Evolutionary conservation across 257 asterid genomes (phyloP).

Genomic region (Solanum chiquidenum): DNA sequence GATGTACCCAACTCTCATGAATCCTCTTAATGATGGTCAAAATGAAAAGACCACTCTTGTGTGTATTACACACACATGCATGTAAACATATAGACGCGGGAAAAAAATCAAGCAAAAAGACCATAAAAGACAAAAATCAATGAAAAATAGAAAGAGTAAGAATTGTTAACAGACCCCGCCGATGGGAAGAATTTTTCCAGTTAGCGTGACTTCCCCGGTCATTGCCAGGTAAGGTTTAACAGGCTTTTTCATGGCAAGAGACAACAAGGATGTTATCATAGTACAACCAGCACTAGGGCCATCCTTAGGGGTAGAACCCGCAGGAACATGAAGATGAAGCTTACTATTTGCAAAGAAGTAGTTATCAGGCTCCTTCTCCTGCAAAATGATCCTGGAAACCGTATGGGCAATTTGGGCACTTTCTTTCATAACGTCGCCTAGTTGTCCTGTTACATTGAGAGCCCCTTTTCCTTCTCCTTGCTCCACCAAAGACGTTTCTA

Average conservation of each 20-base stretch:
- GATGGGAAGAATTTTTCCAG: constrained; percentile 87
- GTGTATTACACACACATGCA: not conserved
- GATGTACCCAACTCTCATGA: not conserved
- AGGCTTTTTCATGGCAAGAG: constrained; percentile 74
- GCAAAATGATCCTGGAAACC: constrained; percentile 65
- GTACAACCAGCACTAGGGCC: constrained; percentile 99
- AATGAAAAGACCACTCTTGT: not conserved
- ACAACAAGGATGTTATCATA: constrained; percentile 85
- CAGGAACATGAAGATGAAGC: constrained; percentile 97
- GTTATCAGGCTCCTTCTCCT: constrained; percentile 65
- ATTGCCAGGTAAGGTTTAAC: constrained; percentile 88
- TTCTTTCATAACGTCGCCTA: constrained; percentile 98
- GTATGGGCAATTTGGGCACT: constrained; percentile 95
- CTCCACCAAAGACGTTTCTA: constrained; percentile 67
- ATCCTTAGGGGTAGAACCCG: constrained; percentile 96
- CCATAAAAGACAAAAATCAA: not conserved
- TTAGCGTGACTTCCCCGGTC: constrained; percentile 95
- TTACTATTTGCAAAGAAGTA: constrained; percentile 59
- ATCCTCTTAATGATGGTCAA: not conserved
- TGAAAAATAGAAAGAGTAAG: not conserved
- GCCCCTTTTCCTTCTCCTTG: constrained; percentile 92
- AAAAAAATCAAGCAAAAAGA: not conserved
- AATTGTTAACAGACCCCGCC: constrained; percentile 78
- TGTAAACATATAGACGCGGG: not conserved
- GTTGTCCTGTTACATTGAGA: constrained; percentile 77